A percentile compares a stretch with the other conserved stretches of the same genome.
These are phyloP conservation scores for Fusarium sp. DNA, from an alignment of 2,329 filamentous ascomycete genomes.

Conservation along the genomic window DNA sequence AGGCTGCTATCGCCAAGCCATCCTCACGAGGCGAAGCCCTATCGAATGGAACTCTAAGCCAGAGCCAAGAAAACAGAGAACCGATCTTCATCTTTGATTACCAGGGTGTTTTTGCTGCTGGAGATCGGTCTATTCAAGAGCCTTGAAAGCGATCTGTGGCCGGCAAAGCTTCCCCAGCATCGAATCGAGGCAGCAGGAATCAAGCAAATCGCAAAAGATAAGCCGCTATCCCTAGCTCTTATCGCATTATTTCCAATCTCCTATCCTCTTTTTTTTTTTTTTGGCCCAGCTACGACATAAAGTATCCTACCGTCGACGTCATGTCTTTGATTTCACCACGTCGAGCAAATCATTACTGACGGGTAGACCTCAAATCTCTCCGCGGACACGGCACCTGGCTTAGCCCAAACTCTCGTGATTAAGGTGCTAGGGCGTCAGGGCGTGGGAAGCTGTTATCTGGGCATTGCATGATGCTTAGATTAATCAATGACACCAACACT, in stretches of 20 bases:
- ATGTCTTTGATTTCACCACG: slow-evolving; percentile 13
- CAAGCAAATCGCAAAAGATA: slow-evolving; percentile 4
- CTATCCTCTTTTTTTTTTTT: neutral
- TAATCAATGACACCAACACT: slow-evolving; percentile 32
- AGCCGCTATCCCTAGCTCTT: neutral
- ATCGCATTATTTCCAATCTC: slow-evolving; percentile 7
- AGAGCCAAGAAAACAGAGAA: neutral
- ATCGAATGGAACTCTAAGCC: neutral
- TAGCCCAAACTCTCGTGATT: slow-evolving; percentile 22
- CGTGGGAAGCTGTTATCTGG: slow-evolving; percentile 1
- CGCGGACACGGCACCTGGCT: slow-evolving; percentile 14
- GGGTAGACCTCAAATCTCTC: slow-evolving; percentile 9
- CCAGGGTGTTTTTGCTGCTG: slow-evolving; percentile 1
- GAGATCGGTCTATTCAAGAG: slow-evolving; percentile 6
- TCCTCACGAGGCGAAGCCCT: neutral
- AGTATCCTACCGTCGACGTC: slow-evolving; percentile 34
- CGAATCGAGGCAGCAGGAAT: slow-evolving; percentile 2
- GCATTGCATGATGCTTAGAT: slow-evolving; percentile 16
- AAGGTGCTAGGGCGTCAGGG: slow-evolving; percentile 2
- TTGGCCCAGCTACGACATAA: neutral
- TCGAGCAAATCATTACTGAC: neutral
- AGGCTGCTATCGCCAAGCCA: neutral
- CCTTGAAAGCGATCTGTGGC: neutral
- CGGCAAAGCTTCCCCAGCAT: slow-evolving; percentile 12
- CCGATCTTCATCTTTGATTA: neutral